Percentiles rank a stretch among this genome's conserved stretches.
Conservation (phyloP, 345 rosid species). For the sweet orange (Citrus sinensis) region DVS_A1.0 CM039162.1:30604501-30605000, state of each 20-base stretch:
- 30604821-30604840: background rate
- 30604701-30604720: background rate
- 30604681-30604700: background rate
- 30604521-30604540: too few relatives aligned
- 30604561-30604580: too few relatives aligned
- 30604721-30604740: background rate
- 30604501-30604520: too few relatives aligned
- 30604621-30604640: background rate
- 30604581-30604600: too few relatives aligned
- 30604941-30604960: constrained; percentile 58
- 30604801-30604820: background rate
- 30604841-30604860: background rate
- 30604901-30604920: constrained; percentile 46
- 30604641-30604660: background rate
- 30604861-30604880: background rate
- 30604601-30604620: background rate
- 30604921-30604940: constrained; percentile 75
- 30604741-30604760: background rate
- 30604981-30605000: constrained; percentile 68
- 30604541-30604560: too few relatives aligned
- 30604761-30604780: background rate
- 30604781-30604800: background rate
- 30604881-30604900: background rate
- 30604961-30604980: constrained; percentile 58
- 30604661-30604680: too few relatives aligned